These are phyloP conservation scores for Argentina anserina DNA, from an alignment of 306 rosid species.

Conservation along the genomic window DNA sequence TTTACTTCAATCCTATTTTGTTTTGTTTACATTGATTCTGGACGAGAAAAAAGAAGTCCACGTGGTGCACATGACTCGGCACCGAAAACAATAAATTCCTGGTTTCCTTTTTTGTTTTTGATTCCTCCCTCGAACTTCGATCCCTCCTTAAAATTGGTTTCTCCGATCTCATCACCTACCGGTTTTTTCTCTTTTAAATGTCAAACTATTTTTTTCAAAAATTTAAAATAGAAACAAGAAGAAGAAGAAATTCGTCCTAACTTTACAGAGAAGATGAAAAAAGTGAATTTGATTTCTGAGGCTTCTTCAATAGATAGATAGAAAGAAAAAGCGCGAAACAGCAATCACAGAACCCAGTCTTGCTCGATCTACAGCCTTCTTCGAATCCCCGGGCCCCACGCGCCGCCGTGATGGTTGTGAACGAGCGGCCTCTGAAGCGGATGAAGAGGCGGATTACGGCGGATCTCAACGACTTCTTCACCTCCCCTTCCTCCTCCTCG, in stretches of 20 bases:
- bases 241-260: neutral
- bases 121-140: neutral
- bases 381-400: neutral
- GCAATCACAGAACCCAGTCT: neutral
- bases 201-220: neutral
- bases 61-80: neutral
- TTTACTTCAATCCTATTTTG: too few relatives aligned
- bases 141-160: neutral
- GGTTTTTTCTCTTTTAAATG: neutral
- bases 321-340: neutral
- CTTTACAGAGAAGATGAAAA: neutral
- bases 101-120: neutral
- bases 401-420: slow-evolving; percentile 59
- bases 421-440: slow-evolving; percentile 68
- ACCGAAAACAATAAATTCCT: neutral
- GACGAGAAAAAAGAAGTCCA: neutral
- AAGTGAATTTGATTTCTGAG: neutral
- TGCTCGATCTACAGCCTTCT: neutral
- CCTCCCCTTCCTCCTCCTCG: slow-evolving; percentile 45
- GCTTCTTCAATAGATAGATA: neutral
- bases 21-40: neutral
- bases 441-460: slow-evolving; percentile 86
- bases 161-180: neutral
- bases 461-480: slow-evolving; percentile 69
- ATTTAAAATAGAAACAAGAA: too few relatives aligned